These are phyloP conservation scores for Tylopilus plumbeoviolaceoides DNA, from an alignment of 768 basidiomycete genomes.

Conservation along the genomic window DNA sequence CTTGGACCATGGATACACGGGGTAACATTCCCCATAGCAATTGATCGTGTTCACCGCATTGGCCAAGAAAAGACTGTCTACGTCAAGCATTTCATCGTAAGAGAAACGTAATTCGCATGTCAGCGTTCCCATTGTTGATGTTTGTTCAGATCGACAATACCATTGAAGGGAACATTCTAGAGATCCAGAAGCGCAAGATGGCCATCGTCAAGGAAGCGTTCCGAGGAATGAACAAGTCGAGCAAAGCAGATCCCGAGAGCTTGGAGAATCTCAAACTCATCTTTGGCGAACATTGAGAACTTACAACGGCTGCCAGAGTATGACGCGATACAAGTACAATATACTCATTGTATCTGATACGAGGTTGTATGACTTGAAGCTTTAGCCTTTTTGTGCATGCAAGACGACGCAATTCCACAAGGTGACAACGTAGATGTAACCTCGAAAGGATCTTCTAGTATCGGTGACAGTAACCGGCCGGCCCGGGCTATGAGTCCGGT, in stretches of 20 bases:
- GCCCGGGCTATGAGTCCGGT: too few relatives aligned
- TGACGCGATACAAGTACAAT: background rate
- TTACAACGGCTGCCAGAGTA: background rate
- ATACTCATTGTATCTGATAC: background rate
- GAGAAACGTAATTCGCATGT: conserved; percentile 15
- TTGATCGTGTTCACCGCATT: conserved; percentile 82
- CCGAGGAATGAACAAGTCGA: conserved; percentile 45
- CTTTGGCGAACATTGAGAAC: conserved; percentile 11
- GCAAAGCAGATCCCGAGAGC: conserved; percentile 60
- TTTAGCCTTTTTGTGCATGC: too few relatives aligned
- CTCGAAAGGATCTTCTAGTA: too few relatives aligned
- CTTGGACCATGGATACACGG: background rate
- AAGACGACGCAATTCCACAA: too few relatives aligned
- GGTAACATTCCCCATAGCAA: conserved; percentile 44
- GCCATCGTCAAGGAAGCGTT: conserved; percentile 86
- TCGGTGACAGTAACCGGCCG: too few relatives aligned
- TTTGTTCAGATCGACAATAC: conserved; percentile 57
- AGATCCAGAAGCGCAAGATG: conserved; percentile 83
- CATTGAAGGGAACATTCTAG: conserved; percentile 73
- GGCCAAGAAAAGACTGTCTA: conserved; percentile 80
- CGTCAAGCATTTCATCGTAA: conserved; percentile 81
- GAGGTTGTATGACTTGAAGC: too few relatives aligned
- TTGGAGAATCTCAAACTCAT: conserved; percentile 67
- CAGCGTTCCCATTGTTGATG: background rate
- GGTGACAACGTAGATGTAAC: too few relatives aligned